Percentiles rank a stretch among this genome's conserved stretches.
These are phyloP conservation scores for Saccharomycopsis hybrid DNA, from an alignment of 1,139 yeast species.

Conservation along the genomic window DNA sequence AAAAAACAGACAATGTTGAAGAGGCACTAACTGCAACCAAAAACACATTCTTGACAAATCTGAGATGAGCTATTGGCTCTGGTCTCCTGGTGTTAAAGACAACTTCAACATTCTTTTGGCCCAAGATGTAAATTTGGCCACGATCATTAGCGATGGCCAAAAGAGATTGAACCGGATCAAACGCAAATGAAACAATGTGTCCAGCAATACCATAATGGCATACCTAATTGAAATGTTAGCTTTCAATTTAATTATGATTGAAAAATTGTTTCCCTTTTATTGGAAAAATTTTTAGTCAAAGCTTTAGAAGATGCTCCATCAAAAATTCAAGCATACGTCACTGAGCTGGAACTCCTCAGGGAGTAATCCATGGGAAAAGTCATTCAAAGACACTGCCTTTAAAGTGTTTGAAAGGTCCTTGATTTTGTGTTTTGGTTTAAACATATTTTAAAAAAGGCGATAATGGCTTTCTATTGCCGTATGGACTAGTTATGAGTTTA, in stretches of 20 bases:
- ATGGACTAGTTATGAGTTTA: too few relatives aligned
- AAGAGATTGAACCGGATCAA: slow-evolving; percentile 83
- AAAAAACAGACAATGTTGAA: slow-evolving; percentile 55
- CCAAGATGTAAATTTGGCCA: background rate
- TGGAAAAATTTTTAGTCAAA: too few relatives aligned
- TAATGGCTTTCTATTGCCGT: too few relatives aligned
- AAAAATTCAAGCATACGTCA: slow-evolving; percentile 5
- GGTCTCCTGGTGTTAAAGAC: slow-evolving; percentile 49
- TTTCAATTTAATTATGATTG: too few relatives aligned
- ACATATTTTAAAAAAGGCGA: too few relatives aligned
- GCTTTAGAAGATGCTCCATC: too few relatives aligned
- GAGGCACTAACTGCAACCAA: slow-evolving; percentile 59
- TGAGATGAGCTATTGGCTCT: slow-evolving; percentile 47
- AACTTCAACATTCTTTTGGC: slow-evolving; percentile 32
- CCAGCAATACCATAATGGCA: slow-evolving; percentile 53
- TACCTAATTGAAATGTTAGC: slow-evolving; percentile 11
- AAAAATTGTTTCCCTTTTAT: too few relatives aligned
- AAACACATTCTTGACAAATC: slow-evolving; percentile 75
- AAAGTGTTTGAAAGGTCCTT: slow-evolving; percentile 17
- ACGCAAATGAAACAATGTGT: slow-evolving; percentile 57
- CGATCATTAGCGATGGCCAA: slow-evolving; percentile 71
- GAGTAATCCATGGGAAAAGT: slow-evolving; percentile 12
- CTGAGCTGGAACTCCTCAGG: slow-evolving; percentile 13
- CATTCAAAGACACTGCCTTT: slow-evolving; percentile 11
- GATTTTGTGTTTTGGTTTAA: slow-evolving; percentile 4